These are phyloP conservation scores for Fusarium tanahbumbuense DNA, from an alignment of 2,329 filamentous ascomycete genomes.

Conservation along the genomic window DNA sequence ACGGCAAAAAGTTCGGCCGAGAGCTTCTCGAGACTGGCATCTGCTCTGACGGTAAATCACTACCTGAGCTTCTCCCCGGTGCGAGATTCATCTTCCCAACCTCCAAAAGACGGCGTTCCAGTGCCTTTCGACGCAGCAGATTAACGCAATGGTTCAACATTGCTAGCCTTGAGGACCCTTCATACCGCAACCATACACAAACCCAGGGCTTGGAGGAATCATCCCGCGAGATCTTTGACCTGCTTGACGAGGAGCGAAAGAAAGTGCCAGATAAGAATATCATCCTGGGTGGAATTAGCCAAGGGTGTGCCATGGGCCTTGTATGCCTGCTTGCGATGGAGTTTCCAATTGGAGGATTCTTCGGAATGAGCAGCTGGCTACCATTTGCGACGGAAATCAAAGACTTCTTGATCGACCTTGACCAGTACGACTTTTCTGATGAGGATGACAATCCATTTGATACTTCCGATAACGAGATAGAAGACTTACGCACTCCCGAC, in stretches of 20 bases:
- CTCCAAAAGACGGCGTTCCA: slow-evolving; percentile 57
- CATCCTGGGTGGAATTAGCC: slow-evolving; percentile 64
- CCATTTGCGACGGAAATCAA: slow-evolving; percentile 54
- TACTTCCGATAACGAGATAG: slow-evolving; percentile 11
- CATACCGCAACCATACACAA: slow-evolving; percentile 56
- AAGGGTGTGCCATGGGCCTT: slow-evolving; percentile 62
- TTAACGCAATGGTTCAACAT: slow-evolving; percentile 66
- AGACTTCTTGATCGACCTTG: slow-evolving; percentile 20
- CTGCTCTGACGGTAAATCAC: slow-evolving; percentile 38
- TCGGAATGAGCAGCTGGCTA: slow-evolving; percentile 62
- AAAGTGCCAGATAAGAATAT: slow-evolving; percentile 53
- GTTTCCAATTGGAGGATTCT: slow-evolving; percentile 54
- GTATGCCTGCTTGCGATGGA: slow-evolving; percentile 56
- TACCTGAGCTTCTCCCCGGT: slow-evolving; percentile 52
- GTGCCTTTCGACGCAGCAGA: slow-evolving; percentile 54
- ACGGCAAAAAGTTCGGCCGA: slow-evolving; percentile 49
- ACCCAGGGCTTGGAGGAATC: slow-evolving; percentile 59
- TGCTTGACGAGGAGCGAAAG: slow-evolving; percentile 51
- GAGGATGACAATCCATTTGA: slow-evolving; percentile 43
- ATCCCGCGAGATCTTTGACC: slow-evolving; percentile 47
- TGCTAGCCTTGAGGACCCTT: slow-evolving; percentile 54
- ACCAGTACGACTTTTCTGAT: background rate
- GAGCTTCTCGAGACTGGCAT: slow-evolving; percentile 49
- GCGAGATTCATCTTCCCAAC: slow-evolving; percentile 65
- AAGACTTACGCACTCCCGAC: background rate